These are phyloP conservation scores for Rubroshorea leprosula DNA, from an alignment of 345 rosid species.

Conservation along the genomic window DNA sequence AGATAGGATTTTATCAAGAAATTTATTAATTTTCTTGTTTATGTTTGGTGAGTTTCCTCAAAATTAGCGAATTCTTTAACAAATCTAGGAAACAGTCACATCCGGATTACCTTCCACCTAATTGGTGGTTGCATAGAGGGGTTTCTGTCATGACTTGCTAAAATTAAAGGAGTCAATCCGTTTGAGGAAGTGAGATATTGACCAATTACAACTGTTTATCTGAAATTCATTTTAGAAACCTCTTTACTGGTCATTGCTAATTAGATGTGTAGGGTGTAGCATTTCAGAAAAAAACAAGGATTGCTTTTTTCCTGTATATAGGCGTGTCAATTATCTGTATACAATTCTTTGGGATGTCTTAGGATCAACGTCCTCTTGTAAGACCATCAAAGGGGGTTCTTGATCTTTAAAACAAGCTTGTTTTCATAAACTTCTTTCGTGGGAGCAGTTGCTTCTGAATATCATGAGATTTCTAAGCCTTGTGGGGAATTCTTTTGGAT, in stretches of 20 bases:
- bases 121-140: constrained; percentile 7
- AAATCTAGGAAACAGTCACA: constrained; percentile 19
- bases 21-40: constrained; percentile 1
- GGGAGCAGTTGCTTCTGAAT: background rate
- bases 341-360: too few relatives aligned
- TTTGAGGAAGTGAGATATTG: constrained; percentile 19
- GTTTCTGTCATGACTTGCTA: constrained; percentile 10
- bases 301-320: too few relatives aligned
- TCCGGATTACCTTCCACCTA: constrained; percentile 7
- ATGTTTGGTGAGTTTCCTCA: constrained; percentile 10
- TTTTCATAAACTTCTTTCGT: background rate
- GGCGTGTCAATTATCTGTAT: too few relatives aligned
- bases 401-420: background rate
- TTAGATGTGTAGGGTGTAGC: constrained; percentile 9
- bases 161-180: constrained; percentile 7
- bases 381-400: too few relatives aligned
- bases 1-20: background rate
- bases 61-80: constrained; percentile 16
- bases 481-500: constrained; percentile 91
- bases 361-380: too few relatives aligned
- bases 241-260: constrained; percentile 23
- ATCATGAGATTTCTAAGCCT: constrained; percentile 76
- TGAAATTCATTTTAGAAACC: constrained; percentile 8
- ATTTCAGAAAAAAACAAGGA: background rate
- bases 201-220: constrained; percentile 27